These are phyloP conservation scores for Fistulifera solaris DNA, from an alignment of 108 stramenopile species.

Conservation along the genomic window DNA sequence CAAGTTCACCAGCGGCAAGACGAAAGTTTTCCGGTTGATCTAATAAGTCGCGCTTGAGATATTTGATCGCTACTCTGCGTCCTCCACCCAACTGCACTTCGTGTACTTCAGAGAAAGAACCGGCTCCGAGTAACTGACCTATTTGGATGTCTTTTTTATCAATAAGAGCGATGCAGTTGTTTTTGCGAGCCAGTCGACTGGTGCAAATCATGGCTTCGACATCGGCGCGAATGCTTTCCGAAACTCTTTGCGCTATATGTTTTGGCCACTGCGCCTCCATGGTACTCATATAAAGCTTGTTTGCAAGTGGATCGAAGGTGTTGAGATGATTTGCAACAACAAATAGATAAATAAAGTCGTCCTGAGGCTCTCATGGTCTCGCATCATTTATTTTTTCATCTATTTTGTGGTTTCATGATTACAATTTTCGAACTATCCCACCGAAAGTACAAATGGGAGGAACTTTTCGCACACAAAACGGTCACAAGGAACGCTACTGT, in stretches of 20 bases:
- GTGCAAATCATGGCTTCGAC: constrained; percentile 16
- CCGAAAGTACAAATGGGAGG: no score
- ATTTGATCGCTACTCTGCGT: constrained; percentile 27
- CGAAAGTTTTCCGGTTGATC: constrained; percentile 39
- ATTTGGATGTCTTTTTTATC: constrained; percentile 13
- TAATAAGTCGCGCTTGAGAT: constrained; percentile 32
- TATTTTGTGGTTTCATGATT: no score
- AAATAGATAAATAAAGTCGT: no score
- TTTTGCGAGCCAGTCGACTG: constrained; percentile 12
- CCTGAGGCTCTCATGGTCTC: no score
- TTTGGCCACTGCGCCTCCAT: constrained; percentile 5
- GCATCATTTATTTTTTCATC: no score
- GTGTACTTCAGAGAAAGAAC: constrained; percentile 57
- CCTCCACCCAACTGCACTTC: constrained; percentile 5
- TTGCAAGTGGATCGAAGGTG: no score
- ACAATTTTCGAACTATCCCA: no score
- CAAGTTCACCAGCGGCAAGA: constrained; percentile 55
- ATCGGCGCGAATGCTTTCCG: constrained; percentile 23
- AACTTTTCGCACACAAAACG: no score
- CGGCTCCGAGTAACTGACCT: constrained; percentile 37
- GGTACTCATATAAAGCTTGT: no score
- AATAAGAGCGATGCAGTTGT: constrained; percentile 18
- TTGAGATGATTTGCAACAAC: no score
- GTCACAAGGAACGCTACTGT: no score
- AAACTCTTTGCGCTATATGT: constrained; percentile 9